Percentiles rank a stretch among this genome's conserved stretches.
Conservation (phyloP, 257 asterid genomes). For the Marsdenia floribunda region DNA sequence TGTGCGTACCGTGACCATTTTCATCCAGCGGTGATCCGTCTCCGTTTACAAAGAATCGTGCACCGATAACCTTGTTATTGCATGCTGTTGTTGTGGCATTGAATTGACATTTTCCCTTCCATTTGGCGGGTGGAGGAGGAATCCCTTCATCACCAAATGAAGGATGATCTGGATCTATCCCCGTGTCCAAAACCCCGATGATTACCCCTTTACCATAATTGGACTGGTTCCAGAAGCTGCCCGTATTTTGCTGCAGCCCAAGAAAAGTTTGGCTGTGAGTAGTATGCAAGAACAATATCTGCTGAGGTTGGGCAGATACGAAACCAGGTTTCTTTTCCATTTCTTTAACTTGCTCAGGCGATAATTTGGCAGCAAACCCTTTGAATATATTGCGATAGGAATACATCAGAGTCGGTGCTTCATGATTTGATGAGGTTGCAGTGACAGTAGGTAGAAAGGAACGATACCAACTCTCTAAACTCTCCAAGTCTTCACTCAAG, state of each 20-base stretch:
- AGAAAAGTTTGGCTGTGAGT: conserved; percentile 5
- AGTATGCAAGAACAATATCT: conserved; percentile 1
- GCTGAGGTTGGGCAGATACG: conserved; percentile 1
- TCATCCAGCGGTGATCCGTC: not conserved
- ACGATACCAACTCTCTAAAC: conserved; percentile 8
- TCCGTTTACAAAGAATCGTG: not conserved
- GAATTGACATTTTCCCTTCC: conserved; percentile 14
- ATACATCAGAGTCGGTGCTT: not conserved
- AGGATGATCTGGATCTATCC: conserved; percentile 18
- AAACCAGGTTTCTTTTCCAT: conserved; percentile 8
- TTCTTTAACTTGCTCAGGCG: conserved; percentile 4
- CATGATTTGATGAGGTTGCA: not conserved
- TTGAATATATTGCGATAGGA: conserved; percentile 4
- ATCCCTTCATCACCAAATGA: conserved; percentile 6
- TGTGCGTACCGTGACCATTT: conserved; percentile 3
- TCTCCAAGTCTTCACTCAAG: conserved; percentile 1
- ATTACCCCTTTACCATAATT: conserved; percentile 46
- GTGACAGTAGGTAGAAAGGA: conserved; percentile 2
- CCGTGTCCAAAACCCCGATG: conserved; percentile 42
- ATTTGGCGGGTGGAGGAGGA: conserved; percentile 10
- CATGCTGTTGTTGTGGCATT: conserved; percentile 3
- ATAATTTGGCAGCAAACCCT: conserved; percentile 12
- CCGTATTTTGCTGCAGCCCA: conserved; percentile 2
- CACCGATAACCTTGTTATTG: conserved; percentile 4
- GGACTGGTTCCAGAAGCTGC: conserved; percentile 44